A percentile compares a stretch with the other conserved stretches of the same genome.
phyloP scores from a whole-genome alignment of 148 eudicot genomes.

The Selenicereus undatus region DNA sequence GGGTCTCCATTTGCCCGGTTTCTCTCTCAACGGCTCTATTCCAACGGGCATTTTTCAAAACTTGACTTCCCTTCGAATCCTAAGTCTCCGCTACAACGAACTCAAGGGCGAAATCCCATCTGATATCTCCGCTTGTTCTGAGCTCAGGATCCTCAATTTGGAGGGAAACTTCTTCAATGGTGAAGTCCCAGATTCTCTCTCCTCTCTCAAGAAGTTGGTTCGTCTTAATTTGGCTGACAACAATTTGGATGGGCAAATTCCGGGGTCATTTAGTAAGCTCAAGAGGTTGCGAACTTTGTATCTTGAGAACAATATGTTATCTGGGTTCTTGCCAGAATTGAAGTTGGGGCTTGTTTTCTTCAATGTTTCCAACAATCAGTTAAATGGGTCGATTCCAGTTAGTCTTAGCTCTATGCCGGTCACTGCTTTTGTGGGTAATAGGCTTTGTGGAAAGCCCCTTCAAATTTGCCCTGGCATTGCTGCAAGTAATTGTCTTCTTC shows the following conservation, averaged over 20 bases:
- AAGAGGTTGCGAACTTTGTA: constrained; percentile 51
- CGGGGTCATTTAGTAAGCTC: constrained; percentile 31
- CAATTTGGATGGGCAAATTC: constrained; percentile 50
- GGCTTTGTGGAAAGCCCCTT: constrained; percentile 66
- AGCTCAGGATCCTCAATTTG: constrained; percentile 48
- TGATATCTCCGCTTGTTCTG: constrained; percentile 34
- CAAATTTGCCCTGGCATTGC: constrained; percentile 37
- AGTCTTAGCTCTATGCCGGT: constrained; percentile 42
- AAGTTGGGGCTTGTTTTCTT: constrained; percentile 52
- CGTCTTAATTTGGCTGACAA: constrained; percentile 54
- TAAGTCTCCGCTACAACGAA: constrained; percentile 53
- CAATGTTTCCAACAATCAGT: constrained; percentile 55
- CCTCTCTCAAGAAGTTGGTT: constrained; percentile 32
- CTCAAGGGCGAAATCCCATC: constrained; percentile 48
- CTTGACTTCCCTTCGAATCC: constrained; percentile 36
- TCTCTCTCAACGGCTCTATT: constrained; percentile 48
- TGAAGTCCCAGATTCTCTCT: constrained; percentile 29
- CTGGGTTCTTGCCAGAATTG: constrained; percentile 62
- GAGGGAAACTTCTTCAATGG: constrained; percentile 55
- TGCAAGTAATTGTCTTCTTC: constrained; percentile 20
- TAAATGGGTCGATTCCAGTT: constrained; percentile 67
- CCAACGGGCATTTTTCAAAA: constrained; percentile 43
- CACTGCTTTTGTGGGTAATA: constrained; percentile 46
- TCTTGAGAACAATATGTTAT: constrained; percentile 50
- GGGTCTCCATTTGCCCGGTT: constrained; percentile 53